Base-by-base conservation (phyloP, 352 stramenopile species). In the Peronospora farinosa region DNA sequence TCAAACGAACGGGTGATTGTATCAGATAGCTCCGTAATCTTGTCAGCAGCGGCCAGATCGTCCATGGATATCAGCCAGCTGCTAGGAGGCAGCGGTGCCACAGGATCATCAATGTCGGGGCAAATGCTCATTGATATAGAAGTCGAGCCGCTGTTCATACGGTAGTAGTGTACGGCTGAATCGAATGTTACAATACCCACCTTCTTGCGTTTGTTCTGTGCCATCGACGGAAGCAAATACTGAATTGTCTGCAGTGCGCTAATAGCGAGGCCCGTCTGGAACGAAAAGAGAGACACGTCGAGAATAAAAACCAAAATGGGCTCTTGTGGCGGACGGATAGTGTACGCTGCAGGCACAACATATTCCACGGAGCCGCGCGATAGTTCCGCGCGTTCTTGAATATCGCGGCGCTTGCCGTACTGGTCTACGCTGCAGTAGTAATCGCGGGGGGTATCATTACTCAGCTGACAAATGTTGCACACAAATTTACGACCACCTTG, bases 351-450 rank as follows among this genome's bases (percentile, higher is more conserved):
- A 10, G 78, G 74, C 43, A 95, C 86, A 32, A 93, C 63, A 49
- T 92, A 95, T 58, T 96, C 86, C 25, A 95, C 82, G 9, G 80
- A 93, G 11, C 81, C 83, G 10, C 79, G 76, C 8, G 72, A 83
- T 17, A 96, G 69, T 61, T 95, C 86, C 0, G 78, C 68, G 16
- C 84, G 82, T 47, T 91, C 74, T 40, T 88, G 65, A 37, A 86
- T 78, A 45, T 94, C 84, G 27, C 82, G 81, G 2, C 84, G 84
- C 8, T 76, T 80, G 27, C 84, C 84, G 35, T 89, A 85, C 57
- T 90, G 81, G 56, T 95, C 85, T 58, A 92, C 76, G 40, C 69
- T 84, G 73, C 84, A 91, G 56, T 93, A 89, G 54, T 95, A 96
- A 37, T 92, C 77, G 0, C 79, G 73, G 8, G 84, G 81, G 5